Base-by-base conservation (phyloP, 805 yeast species). In the Ogataea dorogensis region DNA sequence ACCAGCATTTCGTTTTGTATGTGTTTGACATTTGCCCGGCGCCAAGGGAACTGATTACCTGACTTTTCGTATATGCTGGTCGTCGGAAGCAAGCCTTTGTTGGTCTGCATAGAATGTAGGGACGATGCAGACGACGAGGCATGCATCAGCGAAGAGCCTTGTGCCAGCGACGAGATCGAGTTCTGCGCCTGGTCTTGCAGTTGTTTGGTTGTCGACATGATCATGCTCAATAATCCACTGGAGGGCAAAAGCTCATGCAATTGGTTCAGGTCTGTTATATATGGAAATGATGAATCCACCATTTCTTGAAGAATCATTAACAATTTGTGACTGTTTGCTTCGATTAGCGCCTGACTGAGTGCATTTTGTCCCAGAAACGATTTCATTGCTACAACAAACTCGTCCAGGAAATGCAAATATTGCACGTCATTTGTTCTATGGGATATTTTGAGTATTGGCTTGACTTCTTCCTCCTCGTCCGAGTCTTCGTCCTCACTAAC, bases 1-100 rank as follows among this genome's bases (percentile, higher is more conserved):
- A 91, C 82, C 56, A 80, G 87, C 59, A 91, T 69, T 59, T 91
- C 98, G 58, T 91, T 87, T 46, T 79, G 79, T 3, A 86, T 71
- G 56, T 86, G 78, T 46, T 71, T 74, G n/a, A 84, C 81, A 44
- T 77, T 73, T 4, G 79, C 55, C 30, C 75, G 68, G 50, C 98
- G 73, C 98, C 98, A 91, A 1, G 96, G 95, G 7, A 65, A 63
- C 17, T 54, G 53, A 30, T 64, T 55, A 5, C 61, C 61, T 0
- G 64, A 55, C 30, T 29, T 73, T 53, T 59, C 65, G 16, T 56
- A 46, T 7, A 59, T 51, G 8, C 54, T 53, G 2, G 43, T 40
- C 2, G 46, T 26, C 3, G 31, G 19, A 7, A 33, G 36, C 9
- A 36, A 11, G 12, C 24, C 11, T 13, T 50, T 50, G 2, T 45